Evolutionary conservation across 192 early-diverging fungal species (phyloP), one percentile per base, ranked within the genome.

Genomic region (Lobosporangium transversale): DNA sequence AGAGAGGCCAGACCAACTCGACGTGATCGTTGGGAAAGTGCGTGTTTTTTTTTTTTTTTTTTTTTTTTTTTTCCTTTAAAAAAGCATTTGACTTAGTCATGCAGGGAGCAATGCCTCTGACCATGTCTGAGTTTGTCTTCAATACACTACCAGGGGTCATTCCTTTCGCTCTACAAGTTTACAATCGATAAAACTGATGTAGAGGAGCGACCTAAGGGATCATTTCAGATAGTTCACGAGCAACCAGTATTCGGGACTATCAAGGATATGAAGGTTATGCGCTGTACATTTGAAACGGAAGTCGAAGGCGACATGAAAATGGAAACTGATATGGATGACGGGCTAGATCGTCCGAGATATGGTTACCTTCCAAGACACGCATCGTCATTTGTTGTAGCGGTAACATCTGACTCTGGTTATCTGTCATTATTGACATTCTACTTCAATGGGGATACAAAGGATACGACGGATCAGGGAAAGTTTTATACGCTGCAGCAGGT

Each of bases 381-480:
- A 0, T 67, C 64, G 11, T 30, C 53, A 23, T 57, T 37, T 8
- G 53, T 81, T 1, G 11, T 81, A 12, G 63, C 74, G 3, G 73
- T 45, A 18, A 66, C 74, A 17, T 78, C 68, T 1, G 68, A 81
- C 54, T 78, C 73, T 18, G 80, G 80, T n/a, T n/a, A 70, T 1
- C 26, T 81, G 60, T 67, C 67, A 26, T 81, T 81, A 44, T 26
- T 81, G 89, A 67, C 88, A 76, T 29, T 97, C 87, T 5, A 95
- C 84, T 15, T 88, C 92, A 6, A 92, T 83, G 24, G 94, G 51
- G 1, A 94, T 89, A 14, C 89, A 92, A 36, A 92, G 89, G 81
- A 43, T 1, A 10, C 12, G 14, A 2, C 10, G 18, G 27, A 31
- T 11, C 51, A 20, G 1, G 73, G 53, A 20, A 36, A 32, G 15